Evolutionary conservation across 768 basidiomycete genomes (phyloP).

Genomic region (Leccinum rimulosum): DNA sequence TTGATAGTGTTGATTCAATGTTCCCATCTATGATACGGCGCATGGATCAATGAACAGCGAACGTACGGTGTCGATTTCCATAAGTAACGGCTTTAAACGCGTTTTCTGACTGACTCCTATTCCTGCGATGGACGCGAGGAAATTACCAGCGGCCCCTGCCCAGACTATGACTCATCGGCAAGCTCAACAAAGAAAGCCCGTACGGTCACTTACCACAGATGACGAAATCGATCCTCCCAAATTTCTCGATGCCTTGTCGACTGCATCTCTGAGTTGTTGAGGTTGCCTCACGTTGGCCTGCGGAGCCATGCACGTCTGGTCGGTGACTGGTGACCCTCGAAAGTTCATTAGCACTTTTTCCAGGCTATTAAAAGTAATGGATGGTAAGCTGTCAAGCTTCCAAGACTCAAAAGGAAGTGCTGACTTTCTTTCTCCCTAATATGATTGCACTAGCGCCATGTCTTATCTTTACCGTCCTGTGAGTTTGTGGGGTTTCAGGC

Average conservation of each 20-base stretch:
- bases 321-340: constrained; percentile 70
- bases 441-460: constrained; percentile 83
- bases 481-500: neutral
- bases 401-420: neutral
- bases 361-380: constrained; percentile 41
- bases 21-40: constrained; percentile 60
- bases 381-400: neutral
- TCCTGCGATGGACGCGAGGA: constrained; percentile 79
- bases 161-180: neutral
- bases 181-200: neutral
- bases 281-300: constrained; percentile 85
- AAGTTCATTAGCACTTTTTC: constrained; percentile 73
- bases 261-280: constrained; percentile 69
- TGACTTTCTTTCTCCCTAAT: constrained; percentile 78
- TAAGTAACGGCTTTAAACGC: constrained; percentile 74
- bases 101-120: neutral
- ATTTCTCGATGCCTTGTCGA: constrained; percentile 70
- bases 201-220: constrained; percentile 69
- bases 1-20: constrained; percentile 85
- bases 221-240: constrained; percentile 91
- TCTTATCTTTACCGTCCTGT: constrained; percentile 53
- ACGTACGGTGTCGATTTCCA: constrained; percentile 85
- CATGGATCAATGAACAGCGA: neutral
- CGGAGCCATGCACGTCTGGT: constrained; percentile 63
- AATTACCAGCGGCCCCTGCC: constrained; percentile 65